Conservation (phyloP, 2,329 filamentous ascomycete genomes). For the Madurella mycetomatis region DNA sequence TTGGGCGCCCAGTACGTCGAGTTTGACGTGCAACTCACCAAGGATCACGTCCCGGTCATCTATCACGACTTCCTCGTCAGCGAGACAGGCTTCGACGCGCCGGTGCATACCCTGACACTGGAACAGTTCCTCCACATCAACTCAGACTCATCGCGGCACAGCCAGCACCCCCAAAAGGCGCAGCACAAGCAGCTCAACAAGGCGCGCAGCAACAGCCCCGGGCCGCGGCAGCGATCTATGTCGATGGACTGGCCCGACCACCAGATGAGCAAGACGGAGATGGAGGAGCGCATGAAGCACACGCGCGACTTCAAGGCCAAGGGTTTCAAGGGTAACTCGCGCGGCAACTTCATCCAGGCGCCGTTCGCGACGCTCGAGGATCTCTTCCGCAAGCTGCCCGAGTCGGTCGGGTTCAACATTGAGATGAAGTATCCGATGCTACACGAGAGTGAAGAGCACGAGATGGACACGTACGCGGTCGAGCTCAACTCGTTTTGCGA, state of each 20-base stretch:
- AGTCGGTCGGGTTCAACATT: conserved; percentile 90
- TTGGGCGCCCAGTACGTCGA: conserved; percentile 74
- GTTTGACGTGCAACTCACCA: conserved; percentile 94
- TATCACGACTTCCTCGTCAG: conserved; percentile 98
- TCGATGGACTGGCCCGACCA: conserved; percentile 45
- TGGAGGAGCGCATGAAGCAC: conserved; percentile 90
- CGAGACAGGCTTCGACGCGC: conserved; percentile 94
- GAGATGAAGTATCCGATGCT: conserved; percentile 99
- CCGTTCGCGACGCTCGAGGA: conserved; percentile 95
- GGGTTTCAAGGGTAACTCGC: conserved; percentile 92
- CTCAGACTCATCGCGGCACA: conserved; percentile 43
- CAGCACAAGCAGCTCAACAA: conserved; percentile 29
- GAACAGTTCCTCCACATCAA: conserved; percentile 95
- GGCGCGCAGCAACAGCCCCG: conserved; percentile 29
- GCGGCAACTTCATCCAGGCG: conserved; percentile 91
- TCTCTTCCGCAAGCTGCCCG: conserved; percentile 79
- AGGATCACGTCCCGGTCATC: conserved; percentile 95
- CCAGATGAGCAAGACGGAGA: conserved; percentile 31
- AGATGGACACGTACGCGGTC: conserved; percentile 94
- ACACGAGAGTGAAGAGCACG: conserved; percentile 87
- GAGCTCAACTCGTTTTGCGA: conserved; percentile 97
- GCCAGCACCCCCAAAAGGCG: conserved; percentile 20
- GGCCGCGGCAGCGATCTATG: conserved; percentile 45
- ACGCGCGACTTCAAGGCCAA: conserved; percentile 92
- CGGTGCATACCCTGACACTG: conserved; percentile 88